A percentile compares a stretch with the other conserved stretches of the same genome.
These are phyloP conservation scores for Phytomonas serpens DNA, from an alignment of 208 protist species.

Conservation along the genomic window DNA sequence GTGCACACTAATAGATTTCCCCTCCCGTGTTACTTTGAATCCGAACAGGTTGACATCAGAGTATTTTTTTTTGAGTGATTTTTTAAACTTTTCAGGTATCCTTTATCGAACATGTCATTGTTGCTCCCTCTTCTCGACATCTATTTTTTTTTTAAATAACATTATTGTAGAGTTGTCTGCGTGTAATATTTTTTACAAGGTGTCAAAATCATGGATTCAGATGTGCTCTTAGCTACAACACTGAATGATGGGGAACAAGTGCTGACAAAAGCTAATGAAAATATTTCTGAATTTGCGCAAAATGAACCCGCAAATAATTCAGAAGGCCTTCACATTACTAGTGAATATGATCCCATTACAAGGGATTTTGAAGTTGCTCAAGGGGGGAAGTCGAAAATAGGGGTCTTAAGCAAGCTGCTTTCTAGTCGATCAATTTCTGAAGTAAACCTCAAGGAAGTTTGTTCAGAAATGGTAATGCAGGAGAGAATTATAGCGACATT, in stretches of 20 bases:
- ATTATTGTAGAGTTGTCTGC: neutral
- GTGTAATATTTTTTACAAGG: neutral
- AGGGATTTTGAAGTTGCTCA: neutral
- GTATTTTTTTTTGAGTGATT: no score
- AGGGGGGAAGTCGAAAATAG: neutral
- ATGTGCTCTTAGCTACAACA: neutral
- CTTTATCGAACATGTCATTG: neutral
- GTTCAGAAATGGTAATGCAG: slow-evolving; percentile 45
- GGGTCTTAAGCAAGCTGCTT: neutral
- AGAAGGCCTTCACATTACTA: neutral
- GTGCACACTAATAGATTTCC: no score
- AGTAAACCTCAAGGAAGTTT: neutral
- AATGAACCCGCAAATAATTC: neutral
- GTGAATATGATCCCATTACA: neutral
- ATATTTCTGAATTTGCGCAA: neutral
- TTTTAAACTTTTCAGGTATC: neutral
- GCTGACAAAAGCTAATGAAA: neutral
- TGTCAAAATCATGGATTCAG: neutral
- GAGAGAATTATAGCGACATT: slow-evolving; percentile 61
- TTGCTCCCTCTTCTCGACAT: neutral
- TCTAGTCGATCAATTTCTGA: neutral
- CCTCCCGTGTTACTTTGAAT: no score
- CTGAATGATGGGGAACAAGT: neutral
- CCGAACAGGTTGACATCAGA: no score
- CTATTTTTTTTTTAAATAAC: neutral